These are phyloP conservation scores for Ustilago hordei DNA, from an alignment of 1,284 basidiomycete genomes.

Conservation along the genomic window DNA sequence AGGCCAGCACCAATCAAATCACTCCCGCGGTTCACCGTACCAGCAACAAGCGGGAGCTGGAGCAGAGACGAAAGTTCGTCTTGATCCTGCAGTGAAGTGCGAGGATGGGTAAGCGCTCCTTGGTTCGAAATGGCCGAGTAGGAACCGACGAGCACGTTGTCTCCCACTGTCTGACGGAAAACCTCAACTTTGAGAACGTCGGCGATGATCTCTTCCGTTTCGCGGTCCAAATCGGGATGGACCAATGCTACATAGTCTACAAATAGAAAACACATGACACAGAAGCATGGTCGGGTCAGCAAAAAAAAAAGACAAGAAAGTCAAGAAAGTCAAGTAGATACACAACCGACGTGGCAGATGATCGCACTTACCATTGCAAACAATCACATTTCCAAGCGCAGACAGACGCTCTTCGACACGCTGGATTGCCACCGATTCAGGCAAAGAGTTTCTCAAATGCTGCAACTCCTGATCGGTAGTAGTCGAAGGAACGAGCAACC, in stretches of 20 bases:
- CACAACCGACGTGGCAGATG: no score
- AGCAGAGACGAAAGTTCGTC: conserved; percentile 95
- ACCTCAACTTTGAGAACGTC: conserved; percentile 99
- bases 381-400: conserved; percentile 97
- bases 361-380: conserved; percentile 82
- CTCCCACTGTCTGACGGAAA: conserved; percentile 95
- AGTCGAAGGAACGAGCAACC: conserved; percentile 92
- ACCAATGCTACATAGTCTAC: conserved; percentile 66
- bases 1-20: conserved; percentile 97
- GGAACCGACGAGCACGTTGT: conserved; percentile 95
- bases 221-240: conserved; percentile 91
- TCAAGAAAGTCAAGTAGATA: no score
- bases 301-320: background rate
- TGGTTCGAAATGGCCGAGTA: conserved; percentile 96
- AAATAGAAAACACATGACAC: background rate
- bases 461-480: conserved; percentile 99
- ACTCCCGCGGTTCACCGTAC: conserved; percentile 97
- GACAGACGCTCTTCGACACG: conserved; percentile 95
- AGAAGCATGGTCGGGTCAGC: background rate
- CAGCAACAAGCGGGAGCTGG: conserved; percentile 94
- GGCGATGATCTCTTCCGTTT: conserved; percentile 99
- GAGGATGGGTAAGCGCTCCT: conserved; percentile 96
- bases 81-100: conserved; percentile 95
- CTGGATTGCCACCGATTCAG: conserved; percentile 90
- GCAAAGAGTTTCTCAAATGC: conserved; percentile 95